Evolutionary conservation across 305 asterid species (phyloP), one percentile per base, ranked within the genome.

Genomic region (Fraxinus velutina): DNA sequence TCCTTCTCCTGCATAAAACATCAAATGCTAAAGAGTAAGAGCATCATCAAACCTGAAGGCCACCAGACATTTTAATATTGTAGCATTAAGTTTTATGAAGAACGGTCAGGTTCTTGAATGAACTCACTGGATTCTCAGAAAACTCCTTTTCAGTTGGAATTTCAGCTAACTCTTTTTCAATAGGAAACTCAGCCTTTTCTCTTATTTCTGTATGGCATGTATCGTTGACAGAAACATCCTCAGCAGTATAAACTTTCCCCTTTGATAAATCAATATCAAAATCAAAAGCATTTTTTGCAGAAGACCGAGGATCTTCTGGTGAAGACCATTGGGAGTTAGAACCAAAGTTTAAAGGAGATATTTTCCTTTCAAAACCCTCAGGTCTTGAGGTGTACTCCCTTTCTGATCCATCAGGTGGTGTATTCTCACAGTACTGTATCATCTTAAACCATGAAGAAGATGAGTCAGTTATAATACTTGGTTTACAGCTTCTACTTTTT

Each of bases 401-500:
- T 73, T 88, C 91, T 2, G 88, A 81, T 37, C 89, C 90, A 79
- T 87, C 22, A 33, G 82, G 92, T 5, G 92, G 87, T 4, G 92
- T 82, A 36, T 83, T 90, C 80, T 88, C 93, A 64, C 88, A 75
- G 68, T 75, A 83, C 79, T 88, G 89, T 34, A 73, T 83, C 82
- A 85, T 85, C 57, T 85, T 85, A 77, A 80, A 85, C 89, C 88
- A 84, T 2, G 92, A 90, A 75, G 94, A 86, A 50, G 79, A 81
- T 2, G 86, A 79, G 81, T 85, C 82, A 8, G 83, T 77, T 37
- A 86, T 66, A 57, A 92, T 81, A 73, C 90, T 90, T 33, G 89
- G 91, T 50, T 89, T 83, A 88, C 97, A 94, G 90, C 98, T 96
- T 83, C 89, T 88, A 75, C 99, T 96, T 88, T 86, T 96, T 36